A percentile compares a stretch with the other conserved stretches of the same genome.
Conservation (phyloP, 768 basidiomycete species). For the Leccinum incarnatum region DNA sequence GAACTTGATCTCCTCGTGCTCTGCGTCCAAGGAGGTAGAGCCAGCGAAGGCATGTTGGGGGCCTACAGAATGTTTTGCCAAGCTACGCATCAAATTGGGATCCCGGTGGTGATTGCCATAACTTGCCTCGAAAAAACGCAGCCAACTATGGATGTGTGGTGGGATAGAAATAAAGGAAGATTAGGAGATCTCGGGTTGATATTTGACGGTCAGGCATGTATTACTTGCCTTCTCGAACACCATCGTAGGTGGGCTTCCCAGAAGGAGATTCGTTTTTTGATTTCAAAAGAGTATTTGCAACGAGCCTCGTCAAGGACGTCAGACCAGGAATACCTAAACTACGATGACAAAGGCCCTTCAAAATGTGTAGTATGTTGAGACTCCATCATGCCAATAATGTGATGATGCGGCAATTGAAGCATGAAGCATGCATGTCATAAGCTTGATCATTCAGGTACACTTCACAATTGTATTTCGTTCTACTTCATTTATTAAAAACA, state of each 20-base stretch:
- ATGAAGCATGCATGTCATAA: no score
- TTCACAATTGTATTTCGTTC: conserved; percentile 6
- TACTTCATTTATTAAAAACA: not conserved
- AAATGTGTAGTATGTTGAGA: conserved; percentile 23
- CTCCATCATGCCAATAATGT: not conserved
- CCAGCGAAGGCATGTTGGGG: conserved; percentile 7
- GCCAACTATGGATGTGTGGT: conserved; percentile 34
- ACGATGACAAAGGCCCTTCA: not conserved
- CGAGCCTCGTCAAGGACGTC: not conserved
- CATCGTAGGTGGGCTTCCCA: conserved; percentile 19
- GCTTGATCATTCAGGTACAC: not conserved
- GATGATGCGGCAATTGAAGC: not conserved
- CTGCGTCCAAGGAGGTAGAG: conserved; percentile 22
- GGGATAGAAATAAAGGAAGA: conserved; percentile 23
- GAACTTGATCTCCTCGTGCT: conserved; percentile 26
- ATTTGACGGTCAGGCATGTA: conserved; percentile 31
- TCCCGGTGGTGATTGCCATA: conserved; percentile 38
- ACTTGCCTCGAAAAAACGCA: conserved; percentile 37
- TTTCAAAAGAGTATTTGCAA: conserved; percentile 9
- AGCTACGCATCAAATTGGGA: conserved; percentile 30
- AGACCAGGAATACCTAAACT: conserved; percentile 7
- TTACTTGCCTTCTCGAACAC: conserved; percentile 19
- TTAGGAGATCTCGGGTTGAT: conserved; percentile 18
- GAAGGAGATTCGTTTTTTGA: conserved; percentile 11
- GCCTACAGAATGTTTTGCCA: conserved; percentile 27